phyloP scores from a whole-genome alignment of 2,329 filamentous ascomycete species.

The Alternaria sp. region DNA sequence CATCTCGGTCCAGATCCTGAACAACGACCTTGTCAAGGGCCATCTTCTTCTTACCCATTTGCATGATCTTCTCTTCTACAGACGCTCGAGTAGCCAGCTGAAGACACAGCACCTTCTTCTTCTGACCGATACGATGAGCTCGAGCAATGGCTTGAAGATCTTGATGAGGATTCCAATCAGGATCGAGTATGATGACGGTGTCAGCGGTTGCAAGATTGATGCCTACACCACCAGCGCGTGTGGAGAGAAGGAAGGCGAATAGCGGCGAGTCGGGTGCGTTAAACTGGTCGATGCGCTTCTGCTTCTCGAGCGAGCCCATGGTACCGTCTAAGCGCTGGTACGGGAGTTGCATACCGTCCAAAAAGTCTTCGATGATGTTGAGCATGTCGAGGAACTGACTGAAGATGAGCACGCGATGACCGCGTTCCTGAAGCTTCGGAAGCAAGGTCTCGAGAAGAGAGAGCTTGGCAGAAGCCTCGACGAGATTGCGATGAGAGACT shows the following conservation, averaged over 20 bases:
- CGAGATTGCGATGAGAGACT: constrained; percentile 76
- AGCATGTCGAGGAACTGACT: constrained; percentile 93
- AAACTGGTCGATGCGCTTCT: constrained; percentile 91
- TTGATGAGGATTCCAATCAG: constrained; percentile 97
- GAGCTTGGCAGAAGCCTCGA: constrained; percentile 91
- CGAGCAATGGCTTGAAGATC: constrained; percentile 95
- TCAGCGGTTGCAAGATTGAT: constrained; percentile 98
- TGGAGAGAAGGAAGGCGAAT: constrained; percentile 92
- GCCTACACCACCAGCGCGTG: constrained; percentile 91
- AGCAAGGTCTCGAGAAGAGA: constrained; percentile 83
- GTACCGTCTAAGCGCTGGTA: constrained; percentile 87
- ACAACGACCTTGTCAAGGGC: constrained; percentile 94
- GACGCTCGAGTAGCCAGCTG: constrained; percentile 89
- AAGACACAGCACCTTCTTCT: constrained; percentile 93
- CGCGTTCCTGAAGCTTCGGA: constrained; percentile 82
- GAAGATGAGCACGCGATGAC: constrained; percentile 92
- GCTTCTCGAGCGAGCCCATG: constrained; percentile 82
- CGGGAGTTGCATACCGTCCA: constrained; percentile 73
- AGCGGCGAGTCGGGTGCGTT: constrained; percentile 82
- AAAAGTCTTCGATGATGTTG: constrained; percentile 88
- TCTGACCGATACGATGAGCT: constrained; percentile 94
- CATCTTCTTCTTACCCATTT: constrained; percentile 95
- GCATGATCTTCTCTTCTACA: constrained; percentile 94
- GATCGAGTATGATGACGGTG: constrained; percentile 96
- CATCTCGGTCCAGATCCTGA: constrained; percentile 86